Base-by-base conservation (phyloP, 2,329 filamentous ascomycete species). In the Pseudocercospora fijiensis region DNA sequence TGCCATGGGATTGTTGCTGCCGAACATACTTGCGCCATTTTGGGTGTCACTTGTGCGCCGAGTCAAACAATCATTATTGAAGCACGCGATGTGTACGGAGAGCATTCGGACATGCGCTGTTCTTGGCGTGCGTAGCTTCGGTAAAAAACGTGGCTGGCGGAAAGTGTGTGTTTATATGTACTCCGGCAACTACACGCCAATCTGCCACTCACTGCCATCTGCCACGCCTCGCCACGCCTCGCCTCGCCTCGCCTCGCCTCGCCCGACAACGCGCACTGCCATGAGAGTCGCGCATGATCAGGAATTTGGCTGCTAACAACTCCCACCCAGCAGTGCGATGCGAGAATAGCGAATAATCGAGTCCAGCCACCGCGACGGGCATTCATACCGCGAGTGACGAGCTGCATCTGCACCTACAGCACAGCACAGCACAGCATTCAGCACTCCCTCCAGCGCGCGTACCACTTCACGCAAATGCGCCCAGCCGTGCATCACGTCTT, bases 1-100 rank as follows among this genome's bases (percentile, higher is more conserved):
- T 56, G 16, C 47, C 24, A 11, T 24, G 10, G 24, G 43, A 11
- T 13, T 10, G 18, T 51, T 7, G 20, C 24, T 24, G 18, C 24
- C 18, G n/a, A 7, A 26, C 65, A 9, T 65, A 73, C 71, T 58
- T 72, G 70, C n/a, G 72, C 71, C 71, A 73, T 74, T 16, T 22
- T 43, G 45, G 47, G 1, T 18, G n/a, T 30, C 26, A 18, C 4
- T 20, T 30, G 51, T 11, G 3, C 7, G 27, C 13, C 24, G 16
- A 9, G 16, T 0, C 24, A 37, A 30, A 56, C 53, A 37, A 56
- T 37, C n/a, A 16, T 37, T 13, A 27, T 28, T 24, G 43, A 37
- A 47, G 43, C 18, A 47, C 43, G 43, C 43, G 43, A 47, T 10
- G 18, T 49, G 45, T 26, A 49, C 20, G 7, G 30, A 37, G 7